A percentile compares a stretch with the other conserved stretches of the same genome.
Conservation (phyloP, 139 green algal species). For the Edaphochlamys debaryana region DNA sequence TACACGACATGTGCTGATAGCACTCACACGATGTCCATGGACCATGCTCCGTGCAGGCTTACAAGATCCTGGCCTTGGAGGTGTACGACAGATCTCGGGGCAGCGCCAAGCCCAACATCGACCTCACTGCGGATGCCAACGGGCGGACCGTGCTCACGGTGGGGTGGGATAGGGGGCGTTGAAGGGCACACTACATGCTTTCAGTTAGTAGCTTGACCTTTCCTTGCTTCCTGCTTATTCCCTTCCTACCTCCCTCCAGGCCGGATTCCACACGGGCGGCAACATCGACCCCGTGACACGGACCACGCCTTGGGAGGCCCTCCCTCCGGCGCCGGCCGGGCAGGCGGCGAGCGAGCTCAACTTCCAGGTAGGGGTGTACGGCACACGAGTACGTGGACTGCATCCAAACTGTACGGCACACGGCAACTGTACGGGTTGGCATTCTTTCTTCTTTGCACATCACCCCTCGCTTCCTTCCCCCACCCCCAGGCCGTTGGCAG, state of each 20-base stretch:
- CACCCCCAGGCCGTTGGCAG: conserved; percentile 4
- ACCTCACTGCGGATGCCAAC: neutral
- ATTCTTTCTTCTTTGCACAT: too few relatives aligned
- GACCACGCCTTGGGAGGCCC: neutral
- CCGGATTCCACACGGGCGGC: neutral
- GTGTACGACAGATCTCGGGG: conserved; percentile 53
- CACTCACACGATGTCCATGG: neutral
- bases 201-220: neutral
- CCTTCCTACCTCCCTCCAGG: neutral
- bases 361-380: neutral
- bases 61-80: conserved; percentile 31
- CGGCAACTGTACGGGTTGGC: too few relatives aligned
- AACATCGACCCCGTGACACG: neutral
- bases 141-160: too few relatives aligned
- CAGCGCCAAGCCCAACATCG: neutral
- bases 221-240: too few relatives aligned
- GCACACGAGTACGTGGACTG: neutral
- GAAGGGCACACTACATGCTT: neutral
- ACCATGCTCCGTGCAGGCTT: neutral
- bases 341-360: neutral
- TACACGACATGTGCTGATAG: neutral
- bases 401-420: neutral
- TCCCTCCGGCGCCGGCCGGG: neutral
- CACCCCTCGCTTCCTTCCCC: too few relatives aligned
- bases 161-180: neutral